Base-by-base conservation (phyloP, 2,329 filamentous ascomycete species). In the Gremmenia infestans region DNA sequence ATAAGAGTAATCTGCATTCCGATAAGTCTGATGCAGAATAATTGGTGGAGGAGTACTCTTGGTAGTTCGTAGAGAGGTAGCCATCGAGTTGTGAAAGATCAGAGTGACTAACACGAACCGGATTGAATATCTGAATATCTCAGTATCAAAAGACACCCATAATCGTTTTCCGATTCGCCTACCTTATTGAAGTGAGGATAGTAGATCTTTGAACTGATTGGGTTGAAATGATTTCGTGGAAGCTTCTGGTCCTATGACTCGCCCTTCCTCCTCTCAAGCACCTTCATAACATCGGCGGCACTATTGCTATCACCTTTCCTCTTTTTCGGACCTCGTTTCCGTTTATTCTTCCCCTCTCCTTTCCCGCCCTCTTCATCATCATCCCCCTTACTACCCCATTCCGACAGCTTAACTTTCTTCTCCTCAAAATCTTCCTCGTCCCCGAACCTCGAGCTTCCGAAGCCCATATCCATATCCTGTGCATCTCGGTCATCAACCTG, bases 381-480 rank as follows among this genome's bases (percentile, higher is more conserved):
- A n/a, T 79, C 80, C 2, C 74, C 80, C 4, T 76, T 79, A 12
- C 76, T 80, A 22, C 77, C 81, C 78, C 89, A 89, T 65, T 83
- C 75, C 40, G 82, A 84, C 53, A 92, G 72, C 73, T 88, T 89
- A 60, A 90, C 74, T 63, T 81, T 84, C 45, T 76, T 78, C 69
- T 73, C 75, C 42, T 91, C 89, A 61, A 87, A 81, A 61, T 96
- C 92, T 57, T 92, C 92, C 50, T 92, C 91, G 67, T 97, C 94
- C 53, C 89, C 91, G 66, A 90, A 87, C 28, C 93, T 81, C 67
- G 88, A 94, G 19, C 86, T 89, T 36, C 94, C 94, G 68, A 99
- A 97, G 58, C 92, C 93, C 78, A 97, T 83, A 68, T 99, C 94
- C 74, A 99, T 81, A 72, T 99, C 93, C 55, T 93, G 86, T 48